Percentiles rank a stretch among this genome's conserved stretches.
These are phyloP conservation scores for Mycena olivaceomarginata DNA, from an alignment of 768 basidiomycete species.

Conservation along the genomic window DNA sequence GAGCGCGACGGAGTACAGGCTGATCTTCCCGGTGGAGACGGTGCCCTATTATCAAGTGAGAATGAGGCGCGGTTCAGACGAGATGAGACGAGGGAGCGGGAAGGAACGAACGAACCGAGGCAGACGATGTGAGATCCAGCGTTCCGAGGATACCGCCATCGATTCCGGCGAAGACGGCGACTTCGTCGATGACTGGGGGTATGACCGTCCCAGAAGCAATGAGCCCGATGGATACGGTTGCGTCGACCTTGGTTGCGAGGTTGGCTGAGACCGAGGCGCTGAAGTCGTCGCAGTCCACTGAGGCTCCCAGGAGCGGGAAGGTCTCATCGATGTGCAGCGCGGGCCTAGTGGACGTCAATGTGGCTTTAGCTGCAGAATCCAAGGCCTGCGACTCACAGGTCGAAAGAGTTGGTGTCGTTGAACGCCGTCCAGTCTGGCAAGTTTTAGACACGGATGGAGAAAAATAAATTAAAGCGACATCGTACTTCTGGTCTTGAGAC, in stretches of 20 bases:
- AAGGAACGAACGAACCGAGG: slow-evolving; percentile 25
- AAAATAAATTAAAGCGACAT: no score
- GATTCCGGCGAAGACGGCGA: slow-evolving; percentile 44
- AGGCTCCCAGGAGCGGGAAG: slow-evolving; percentile 26
- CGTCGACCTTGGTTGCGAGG: slow-evolving; percentile 21
- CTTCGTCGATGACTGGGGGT: slow-evolving; percentile 47
- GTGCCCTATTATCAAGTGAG: slow-evolving; percentile 39
- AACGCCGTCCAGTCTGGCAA: slow-evolving; percentile 28
- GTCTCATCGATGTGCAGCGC: slow-evolving; percentile 24
- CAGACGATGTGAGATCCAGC: slow-evolving; percentile 42
- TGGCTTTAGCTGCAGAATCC: neutral
- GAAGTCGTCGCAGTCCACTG: slow-evolving; percentile 22
- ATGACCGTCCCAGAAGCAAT: slow-evolving; percentile 52
- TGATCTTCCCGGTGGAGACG: slow-evolving; percentile 46
- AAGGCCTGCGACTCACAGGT: slow-evolving; percentile 14
- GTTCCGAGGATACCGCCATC: slow-evolving; percentile 45
- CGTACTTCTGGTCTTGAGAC: slow-evolving; percentile 24
- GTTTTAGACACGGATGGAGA: neutral
- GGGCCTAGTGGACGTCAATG: slow-evolving; percentile 17
- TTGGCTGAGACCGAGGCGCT: slow-evolving; percentile 33
- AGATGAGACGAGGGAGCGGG: no score
- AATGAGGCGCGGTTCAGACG: neutral
- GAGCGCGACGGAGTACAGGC: slow-evolving; percentile 50
- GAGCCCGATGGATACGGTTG: slow-evolving; percentile 44
- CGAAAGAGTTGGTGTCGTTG: slow-evolving; percentile 26